These are phyloP conservation scores for Sporothrix inflata DNA, from an alignment of 2,329 filamentous ascomycete genomes.

Conservation along the genomic window DNA sequence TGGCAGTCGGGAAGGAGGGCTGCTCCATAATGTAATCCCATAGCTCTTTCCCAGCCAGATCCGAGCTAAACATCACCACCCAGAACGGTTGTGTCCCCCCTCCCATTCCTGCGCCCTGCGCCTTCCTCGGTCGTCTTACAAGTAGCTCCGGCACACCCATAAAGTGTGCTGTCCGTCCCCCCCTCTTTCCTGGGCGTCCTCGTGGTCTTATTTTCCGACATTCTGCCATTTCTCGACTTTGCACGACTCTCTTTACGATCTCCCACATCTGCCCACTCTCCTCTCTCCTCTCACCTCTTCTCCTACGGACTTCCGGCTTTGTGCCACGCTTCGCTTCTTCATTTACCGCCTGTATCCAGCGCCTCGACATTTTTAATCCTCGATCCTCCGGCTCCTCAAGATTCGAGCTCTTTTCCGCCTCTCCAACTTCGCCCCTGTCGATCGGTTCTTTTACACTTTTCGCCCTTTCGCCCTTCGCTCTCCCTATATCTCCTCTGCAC, in stretches of 20 bases:
- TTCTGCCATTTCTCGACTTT: slow-evolving; percentile 6
- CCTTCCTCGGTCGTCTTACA: slow-evolving; percentile 24
- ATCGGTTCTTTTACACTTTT: background rate
- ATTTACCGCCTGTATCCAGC: background rate
- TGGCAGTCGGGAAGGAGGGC: background rate
- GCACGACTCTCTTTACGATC: background rate
- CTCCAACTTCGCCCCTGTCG: background rate
- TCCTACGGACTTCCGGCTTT: slow-evolving; percentile 24
- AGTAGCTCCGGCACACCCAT: slow-evolving; percentile 16
- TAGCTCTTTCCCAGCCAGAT: slow-evolving; percentile 25
- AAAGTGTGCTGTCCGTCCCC: slow-evolving; percentile 20
- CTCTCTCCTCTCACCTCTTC: background rate
- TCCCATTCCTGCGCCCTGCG: background rate
- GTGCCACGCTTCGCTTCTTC: slow-evolving; percentile 19
- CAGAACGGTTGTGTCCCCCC: background rate
- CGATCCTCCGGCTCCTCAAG: background rate
- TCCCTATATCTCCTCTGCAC: background rate
- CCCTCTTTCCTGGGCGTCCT: background rate
- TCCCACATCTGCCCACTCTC: background rate
- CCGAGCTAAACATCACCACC: slow-evolving; percentile 21
- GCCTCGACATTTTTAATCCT: background rate
- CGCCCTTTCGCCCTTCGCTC: too few species aligned
- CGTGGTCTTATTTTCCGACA: background rate
- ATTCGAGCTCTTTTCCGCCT: background rate
- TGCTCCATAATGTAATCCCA: background rate